A percentile compares a stretch with the other conserved stretches of the same genome.
Conservation (phyloP, 805 yeast genomes). For the Candida hungchunana region DNA sequence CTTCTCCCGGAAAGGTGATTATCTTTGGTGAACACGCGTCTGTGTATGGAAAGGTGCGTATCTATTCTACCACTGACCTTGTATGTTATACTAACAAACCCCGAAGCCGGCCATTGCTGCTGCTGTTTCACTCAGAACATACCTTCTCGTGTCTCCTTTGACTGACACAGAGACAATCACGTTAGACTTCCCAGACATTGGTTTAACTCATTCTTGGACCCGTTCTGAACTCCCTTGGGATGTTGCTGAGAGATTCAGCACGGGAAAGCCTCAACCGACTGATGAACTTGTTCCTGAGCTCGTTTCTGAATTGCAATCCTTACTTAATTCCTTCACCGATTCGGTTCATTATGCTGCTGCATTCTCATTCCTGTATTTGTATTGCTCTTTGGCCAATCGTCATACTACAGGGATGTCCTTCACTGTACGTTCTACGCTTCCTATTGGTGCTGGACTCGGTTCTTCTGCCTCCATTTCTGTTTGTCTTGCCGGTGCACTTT, state of each 20-base stretch:
- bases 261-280: constrained; percentile 31
- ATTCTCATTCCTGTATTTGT: constrained; percentile 77
- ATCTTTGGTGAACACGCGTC: constrained; percentile 97
- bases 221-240: constrained; percentile 59
- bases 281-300: constrained; percentile 59
- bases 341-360: constrained; percentile 74
- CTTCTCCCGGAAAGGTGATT: constrained; percentile 96
- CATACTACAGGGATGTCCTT: constrained; percentile 49
- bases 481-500: constrained; percentile 71
- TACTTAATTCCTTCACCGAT: constrained; percentile 43
- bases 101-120: constrained; percentile 90
- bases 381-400: constrained; percentile 50
- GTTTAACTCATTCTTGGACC: constrained; percentile 61
- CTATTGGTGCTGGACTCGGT: constrained; percentile 96
- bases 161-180: constrained; percentile 39
- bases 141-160: constrained; percentile 57
- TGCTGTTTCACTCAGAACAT: constrained; percentile 82
- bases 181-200: constrained; percentile 82
- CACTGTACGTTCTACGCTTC: constrained; percentile 75
- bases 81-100: constrained; percentile 1
- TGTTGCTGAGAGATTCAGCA: constrained; percentile 23
- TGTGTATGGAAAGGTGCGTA: constrained; percentile 66
- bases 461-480: constrained; percentile 91
- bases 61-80: too few relatives aligned
- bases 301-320: constrained; percentile 41